These are phyloP conservation scores for Ceratocystiopsis brevicomis DNA, from an alignment of 2,329 filamentous ascomycete species.

Conservation along the genomic window DNA sequence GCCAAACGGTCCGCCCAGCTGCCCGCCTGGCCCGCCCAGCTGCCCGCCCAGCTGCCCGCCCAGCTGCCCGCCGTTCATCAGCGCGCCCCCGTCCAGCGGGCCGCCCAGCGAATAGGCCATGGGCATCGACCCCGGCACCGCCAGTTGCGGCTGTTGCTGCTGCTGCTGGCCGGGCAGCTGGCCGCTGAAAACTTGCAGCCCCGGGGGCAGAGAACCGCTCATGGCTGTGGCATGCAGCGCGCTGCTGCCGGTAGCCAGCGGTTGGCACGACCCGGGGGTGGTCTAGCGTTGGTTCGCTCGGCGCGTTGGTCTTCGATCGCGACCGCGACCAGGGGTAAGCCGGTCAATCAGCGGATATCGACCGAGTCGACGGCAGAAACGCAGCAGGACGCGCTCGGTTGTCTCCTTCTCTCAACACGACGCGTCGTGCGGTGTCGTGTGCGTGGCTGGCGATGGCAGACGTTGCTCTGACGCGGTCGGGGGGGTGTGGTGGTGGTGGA, in stretches of 20 bases:
- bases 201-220: constrained; percentile 21
- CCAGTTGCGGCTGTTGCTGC: constrained; percentile 6
- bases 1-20: background rate
- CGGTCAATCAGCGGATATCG: too few relatives aligned
- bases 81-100: background rate
- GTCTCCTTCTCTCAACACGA: too few relatives aligned
- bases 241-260: background rate
- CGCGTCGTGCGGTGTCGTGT: too few relatives aligned
- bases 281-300: background rate
- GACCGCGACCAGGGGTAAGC: too few relatives aligned
- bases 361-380: too few relatives aligned
- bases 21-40: background rate
- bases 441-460: too few relatives aligned
- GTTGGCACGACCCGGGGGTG: background rate
- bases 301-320: too few relatives aligned
- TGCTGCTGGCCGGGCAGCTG: constrained; percentile 12
- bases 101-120: constrained; percentile 7
- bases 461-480: too few relatives aligned
- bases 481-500: too few relatives aligned
- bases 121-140: constrained; percentile 3
- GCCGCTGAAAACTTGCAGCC: constrained; percentile 19
- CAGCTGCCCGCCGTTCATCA: too few relatives aligned
- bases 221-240: constrained; percentile 18
- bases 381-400: too few relatives aligned
- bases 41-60: too few relatives aligned